Conservation (phyloP, 768 basidiomycete genomes). For the Udeniomyces megalosporus region DNA sequence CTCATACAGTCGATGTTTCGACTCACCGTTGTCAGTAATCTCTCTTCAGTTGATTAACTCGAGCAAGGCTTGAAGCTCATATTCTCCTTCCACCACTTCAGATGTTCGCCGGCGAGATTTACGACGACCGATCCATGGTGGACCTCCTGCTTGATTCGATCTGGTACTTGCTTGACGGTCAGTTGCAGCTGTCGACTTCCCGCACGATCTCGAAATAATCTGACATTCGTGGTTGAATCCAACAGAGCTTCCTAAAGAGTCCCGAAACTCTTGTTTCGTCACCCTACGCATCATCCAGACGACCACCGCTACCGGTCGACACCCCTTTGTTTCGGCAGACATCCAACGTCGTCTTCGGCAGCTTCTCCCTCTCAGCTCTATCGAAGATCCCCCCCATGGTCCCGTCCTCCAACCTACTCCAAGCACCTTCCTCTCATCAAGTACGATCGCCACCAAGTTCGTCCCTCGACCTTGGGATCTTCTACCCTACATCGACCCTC, state of each 20-base stretch:
- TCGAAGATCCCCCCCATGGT: too few relatives aligned
- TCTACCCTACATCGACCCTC: slow-evolving; percentile 6
- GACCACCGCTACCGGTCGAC: neutral
- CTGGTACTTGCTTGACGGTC: slow-evolving; percentile 12
- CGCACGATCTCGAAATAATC: too few relatives aligned
- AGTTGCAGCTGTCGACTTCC: too few relatives aligned
- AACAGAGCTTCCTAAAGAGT: slow-evolving; percentile 11
- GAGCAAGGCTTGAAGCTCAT: neutral
- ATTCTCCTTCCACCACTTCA: neutral
- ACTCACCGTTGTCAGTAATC: neutral
- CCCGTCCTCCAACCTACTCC: too few relatives aligned
- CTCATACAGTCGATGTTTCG: neutral
- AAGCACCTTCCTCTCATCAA: neutral
- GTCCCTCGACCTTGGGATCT: slow-evolving; percentile 10
- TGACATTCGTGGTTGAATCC: neutral
- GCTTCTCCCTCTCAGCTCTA: slow-evolving; percentile 2
- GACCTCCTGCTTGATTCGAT: slow-evolving; percentile 8
- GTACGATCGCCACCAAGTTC: neutral
- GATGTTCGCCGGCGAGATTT: slow-evolving; percentile 7
- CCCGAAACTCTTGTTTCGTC: neutral
- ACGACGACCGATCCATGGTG: neutral
- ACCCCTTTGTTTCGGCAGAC: neutral
- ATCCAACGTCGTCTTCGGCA: neutral
- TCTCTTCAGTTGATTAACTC: neutral
- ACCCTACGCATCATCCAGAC: slow-evolving; percentile 5